Evolutionary conservation across 306 rosid genomes (phyloP).

Genomic region (Trifolium repens): DNA sequence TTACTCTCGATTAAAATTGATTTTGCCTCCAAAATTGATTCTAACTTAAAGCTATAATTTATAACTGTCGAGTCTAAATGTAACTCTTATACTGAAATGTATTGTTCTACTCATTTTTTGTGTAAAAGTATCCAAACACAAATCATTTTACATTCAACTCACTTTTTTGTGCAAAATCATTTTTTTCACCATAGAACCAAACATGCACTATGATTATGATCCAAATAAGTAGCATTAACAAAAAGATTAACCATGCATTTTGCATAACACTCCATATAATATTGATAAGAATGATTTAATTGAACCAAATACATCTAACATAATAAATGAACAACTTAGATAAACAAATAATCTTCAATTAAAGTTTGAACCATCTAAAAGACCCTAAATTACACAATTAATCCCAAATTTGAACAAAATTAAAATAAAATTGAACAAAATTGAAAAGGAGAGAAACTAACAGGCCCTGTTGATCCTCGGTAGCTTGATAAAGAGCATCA

Average conservation of each 20-base stretch:
- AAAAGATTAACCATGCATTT: not conserved
- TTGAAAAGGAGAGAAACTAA: conserved; percentile 41
- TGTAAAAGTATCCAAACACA: too few species aligned
- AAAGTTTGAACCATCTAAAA: not conserved
- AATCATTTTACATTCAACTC: too few species aligned
- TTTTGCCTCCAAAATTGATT: too few species aligned
- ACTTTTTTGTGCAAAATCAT: too few species aligned
- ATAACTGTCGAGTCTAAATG: too few species aligned
- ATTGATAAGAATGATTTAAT: not conserved
- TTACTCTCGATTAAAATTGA: too few species aligned
- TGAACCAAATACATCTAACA: conserved; percentile 1
- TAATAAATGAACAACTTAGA: not conserved
- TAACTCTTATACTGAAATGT: too few species aligned
- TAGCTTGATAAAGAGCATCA: conserved; percentile 89
- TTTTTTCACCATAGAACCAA: too few species aligned
- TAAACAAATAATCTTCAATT: not conserved
- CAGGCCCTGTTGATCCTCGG: conserved; percentile 99
- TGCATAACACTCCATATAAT: not conserved
- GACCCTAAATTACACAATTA: not conserved
- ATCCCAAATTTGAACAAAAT: not conserved
- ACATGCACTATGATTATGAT: not conserved
- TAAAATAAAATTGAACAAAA: not conserved
- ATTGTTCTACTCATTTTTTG: too few species aligned
- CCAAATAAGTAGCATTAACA: not conserved
- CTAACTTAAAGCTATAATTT: too few species aligned